These are phyloP conservation scores for Erythrobasidium yunnanense DNA, from an alignment of 768 basidiomycete genomes.

Conservation along the genomic window DNA sequence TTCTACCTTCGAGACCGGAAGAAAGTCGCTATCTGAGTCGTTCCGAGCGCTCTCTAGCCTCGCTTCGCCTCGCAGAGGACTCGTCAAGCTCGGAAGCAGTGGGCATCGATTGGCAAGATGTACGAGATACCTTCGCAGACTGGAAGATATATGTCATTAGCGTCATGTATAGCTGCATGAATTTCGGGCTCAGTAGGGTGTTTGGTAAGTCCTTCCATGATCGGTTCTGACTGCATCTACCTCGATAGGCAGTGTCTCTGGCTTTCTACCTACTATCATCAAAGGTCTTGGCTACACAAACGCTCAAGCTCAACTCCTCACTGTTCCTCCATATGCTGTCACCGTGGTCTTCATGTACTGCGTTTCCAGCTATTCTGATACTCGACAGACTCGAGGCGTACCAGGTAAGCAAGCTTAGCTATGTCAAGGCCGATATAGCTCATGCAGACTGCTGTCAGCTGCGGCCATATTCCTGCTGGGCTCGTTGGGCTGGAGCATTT, in stretches of 20 bases:
- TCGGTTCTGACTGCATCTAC: slow-evolving; percentile 26
- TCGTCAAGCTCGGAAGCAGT: slow-evolving; percentile 30
- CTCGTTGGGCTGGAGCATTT: slow-evolving; percentile 41
- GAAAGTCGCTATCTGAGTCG: slow-evolving; percentile 41
- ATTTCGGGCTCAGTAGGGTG: neutral
- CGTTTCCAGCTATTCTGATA: slow-evolving; percentile 26
- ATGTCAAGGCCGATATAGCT: neutral
- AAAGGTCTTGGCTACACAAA: slow-evolving; percentile 40
- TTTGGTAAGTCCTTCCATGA: neutral
- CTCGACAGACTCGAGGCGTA: neutral
- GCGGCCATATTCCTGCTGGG: slow-evolving; percentile 40
- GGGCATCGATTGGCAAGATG: slow-evolving; percentile 42
- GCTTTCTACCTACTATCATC: slow-evolving; percentile 44
- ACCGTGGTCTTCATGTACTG: slow-evolving; percentile 40
- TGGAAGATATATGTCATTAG: neutral
- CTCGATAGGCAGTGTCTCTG: slow-evolving; percentile 33
- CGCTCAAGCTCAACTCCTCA: slow-evolving; percentile 41
- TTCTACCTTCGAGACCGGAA: slow-evolving; percentile 44
- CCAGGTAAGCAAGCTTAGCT: neutral
- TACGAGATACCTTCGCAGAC: slow-evolving; percentile 33
- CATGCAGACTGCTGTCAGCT: neutral
- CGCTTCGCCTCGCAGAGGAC: slow-evolving; percentile 41
- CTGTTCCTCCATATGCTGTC: slow-evolving; percentile 44
- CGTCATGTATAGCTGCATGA: neutral
- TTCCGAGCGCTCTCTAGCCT: slow-evolving; percentile 41